These are phyloP conservation scores for Plasmodium chabaudi DNA, from an alignment of 169 alveolate species.

Conservation along the genomic window DNA sequence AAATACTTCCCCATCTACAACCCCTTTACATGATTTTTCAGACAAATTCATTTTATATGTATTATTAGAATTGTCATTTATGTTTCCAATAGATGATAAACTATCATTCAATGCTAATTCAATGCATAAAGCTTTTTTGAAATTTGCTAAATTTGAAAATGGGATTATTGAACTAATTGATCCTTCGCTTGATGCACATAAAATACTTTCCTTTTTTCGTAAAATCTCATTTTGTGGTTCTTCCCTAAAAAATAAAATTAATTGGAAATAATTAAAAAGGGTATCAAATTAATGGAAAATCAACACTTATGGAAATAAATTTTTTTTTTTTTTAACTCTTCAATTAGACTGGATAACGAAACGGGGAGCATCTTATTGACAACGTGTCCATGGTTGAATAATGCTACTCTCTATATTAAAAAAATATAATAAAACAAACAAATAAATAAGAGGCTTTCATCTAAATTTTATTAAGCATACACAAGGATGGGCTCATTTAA, in stretches of 20 bases:
- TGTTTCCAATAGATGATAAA: conserved; percentile 33
- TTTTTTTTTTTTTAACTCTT: conserved; percentile 13
- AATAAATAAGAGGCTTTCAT: too few species aligned
- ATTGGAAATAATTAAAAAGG: neutral
- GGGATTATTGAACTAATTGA: conserved; percentile 57
- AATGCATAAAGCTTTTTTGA: conserved; percentile 57
- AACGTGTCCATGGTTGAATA: conserved; percentile 54
- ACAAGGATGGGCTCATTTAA: neutral
- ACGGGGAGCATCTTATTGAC: conserved; percentile 47
- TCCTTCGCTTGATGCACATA: conserved; percentile 73
- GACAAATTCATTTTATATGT: conserved; percentile 26
- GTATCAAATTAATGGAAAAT: too few species aligned
- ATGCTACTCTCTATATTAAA: conserved; percentile 25
- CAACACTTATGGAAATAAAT: too few species aligned
- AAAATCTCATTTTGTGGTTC: conserved; percentile 19
- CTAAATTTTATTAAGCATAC: neutral
- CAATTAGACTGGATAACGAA: conserved; percentile 19
- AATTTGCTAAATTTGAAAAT: conserved; percentile 31
- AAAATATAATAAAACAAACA: neutral
- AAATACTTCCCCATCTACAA: conserved; percentile 56
- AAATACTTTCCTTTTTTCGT: conserved; percentile 26
- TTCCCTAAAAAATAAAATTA: conserved; percentile 2
- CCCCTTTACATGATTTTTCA: conserved; percentile 34
- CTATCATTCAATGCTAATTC: conserved; percentile 66
- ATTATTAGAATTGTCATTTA: conserved; percentile 33